Evolutionary conservation across 208 protist genomes (phyloP).

Genomic region (Trypanosoma brucei): DNA sequence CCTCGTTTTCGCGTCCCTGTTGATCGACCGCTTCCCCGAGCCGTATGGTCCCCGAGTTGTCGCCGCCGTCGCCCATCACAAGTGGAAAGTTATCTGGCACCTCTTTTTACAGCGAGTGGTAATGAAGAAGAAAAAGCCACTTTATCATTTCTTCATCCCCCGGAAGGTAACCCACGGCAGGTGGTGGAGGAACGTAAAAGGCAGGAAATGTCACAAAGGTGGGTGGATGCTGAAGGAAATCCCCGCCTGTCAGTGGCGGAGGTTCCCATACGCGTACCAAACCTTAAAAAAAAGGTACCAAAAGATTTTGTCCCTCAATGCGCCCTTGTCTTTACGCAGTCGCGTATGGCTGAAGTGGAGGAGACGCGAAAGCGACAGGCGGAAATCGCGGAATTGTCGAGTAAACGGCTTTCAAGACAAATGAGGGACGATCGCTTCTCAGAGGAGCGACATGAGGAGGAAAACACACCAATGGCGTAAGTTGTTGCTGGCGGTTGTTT

Average conservation of each 20-base stretch:
- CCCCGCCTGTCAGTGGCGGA: slow-evolving; percentile 19
- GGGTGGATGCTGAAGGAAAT: slow-evolving; percentile 22
- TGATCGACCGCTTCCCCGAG: slow-evolving; percentile 30
- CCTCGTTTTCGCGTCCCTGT: slow-evolving; percentile 26
- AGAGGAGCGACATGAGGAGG: no score
- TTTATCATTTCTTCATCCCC: slow-evolving; percentile 31
- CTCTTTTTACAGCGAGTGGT: slow-evolving; percentile 33
- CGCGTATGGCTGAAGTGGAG: neutral
- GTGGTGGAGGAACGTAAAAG: slow-evolving; percentile 25
- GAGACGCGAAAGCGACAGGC: neutral
- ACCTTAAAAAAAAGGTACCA: slow-evolving; percentile 32
- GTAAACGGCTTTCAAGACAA: neutral
- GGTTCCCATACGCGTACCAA: slow-evolving; percentile 24
- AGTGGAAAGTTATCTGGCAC: slow-evolving; percentile 33
- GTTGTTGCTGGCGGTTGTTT: no score
- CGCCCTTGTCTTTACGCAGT: slow-evolving; percentile 4
- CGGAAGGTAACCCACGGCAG: slow-evolving; percentile 24
- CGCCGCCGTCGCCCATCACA: slow-evolving; percentile 12
- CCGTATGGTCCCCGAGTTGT: slow-evolving; percentile 16
- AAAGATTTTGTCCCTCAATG: slow-evolving; percentile 33
- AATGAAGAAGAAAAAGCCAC: slow-evolving; percentile 11
- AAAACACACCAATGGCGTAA: no score
- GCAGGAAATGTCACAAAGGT: slow-evolving; percentile 12
- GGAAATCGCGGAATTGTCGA: neutral
- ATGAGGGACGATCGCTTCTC: neutral